phyloP scores from a whole-genome alignment of 441 rosid genomes.

The Arabidopsis hybrid region DNA sequence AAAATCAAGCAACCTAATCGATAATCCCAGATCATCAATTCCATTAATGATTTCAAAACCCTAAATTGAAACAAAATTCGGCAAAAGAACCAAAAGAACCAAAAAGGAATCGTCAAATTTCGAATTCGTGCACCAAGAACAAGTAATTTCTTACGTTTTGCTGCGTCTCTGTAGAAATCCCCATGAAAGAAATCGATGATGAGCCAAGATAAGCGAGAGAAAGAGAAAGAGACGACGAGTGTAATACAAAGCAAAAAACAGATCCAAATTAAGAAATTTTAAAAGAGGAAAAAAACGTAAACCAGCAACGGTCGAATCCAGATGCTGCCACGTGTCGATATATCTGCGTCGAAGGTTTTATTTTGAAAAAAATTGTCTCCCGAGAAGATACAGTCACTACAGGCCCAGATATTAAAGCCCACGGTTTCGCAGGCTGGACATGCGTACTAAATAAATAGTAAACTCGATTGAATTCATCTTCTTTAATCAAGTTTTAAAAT shows the following conservation, averaged over 20 bases:
- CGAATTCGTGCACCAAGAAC: background rate
- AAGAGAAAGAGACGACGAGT: background rate
- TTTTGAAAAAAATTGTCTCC: slow-evolving; percentile 5
- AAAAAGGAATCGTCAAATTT: background rate
- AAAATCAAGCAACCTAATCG: background rate
- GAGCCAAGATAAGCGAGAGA: slow-evolving; percentile 18
- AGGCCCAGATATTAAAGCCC: background rate
- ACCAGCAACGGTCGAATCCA: slow-evolving; percentile 36
- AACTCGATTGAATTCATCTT: no score
- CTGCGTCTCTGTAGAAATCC: slow-evolving; percentile 32
- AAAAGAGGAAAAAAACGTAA: background rate
- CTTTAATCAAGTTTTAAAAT: no score
- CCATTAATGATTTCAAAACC: background rate
- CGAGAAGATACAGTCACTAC: background rate
- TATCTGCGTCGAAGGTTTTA: background rate
- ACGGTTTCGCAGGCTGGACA: background rate
- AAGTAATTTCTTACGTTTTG: slow-evolving; percentile 1
- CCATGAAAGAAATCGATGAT: slow-evolving; percentile 35
- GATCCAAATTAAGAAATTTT: background rate
- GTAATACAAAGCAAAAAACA: background rate
- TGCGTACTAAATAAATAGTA: no score
- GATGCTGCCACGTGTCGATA: slow-evolving; percentile 11
- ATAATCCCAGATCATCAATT: background rate
- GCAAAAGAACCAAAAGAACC: background rate
- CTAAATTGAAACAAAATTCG: slow-evolving; percentile 1